A percentile compares a stretch with the other conserved stretches of the same genome.
Conservation (phyloP, 192 early-diverging fungal species). For the Glomus cerebriforme region DNA sequence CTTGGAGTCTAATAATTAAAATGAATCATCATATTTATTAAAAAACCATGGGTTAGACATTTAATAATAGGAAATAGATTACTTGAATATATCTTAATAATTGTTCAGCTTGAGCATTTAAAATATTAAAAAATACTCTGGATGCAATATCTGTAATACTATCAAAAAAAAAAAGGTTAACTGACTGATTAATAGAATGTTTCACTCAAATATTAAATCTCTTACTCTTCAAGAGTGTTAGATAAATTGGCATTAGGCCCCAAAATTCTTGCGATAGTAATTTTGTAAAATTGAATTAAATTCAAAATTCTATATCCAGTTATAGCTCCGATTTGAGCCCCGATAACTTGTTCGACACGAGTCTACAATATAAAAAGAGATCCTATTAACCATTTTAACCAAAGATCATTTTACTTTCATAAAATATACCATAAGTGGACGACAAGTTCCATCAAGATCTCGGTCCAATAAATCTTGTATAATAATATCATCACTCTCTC, state of each 20-base stretch:
- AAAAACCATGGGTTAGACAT: too few species aligned
- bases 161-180: not conserved
- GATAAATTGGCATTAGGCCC: constrained; percentile 54
- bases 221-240: constrained; percentile 56
- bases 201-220: constrained; percentile 26
- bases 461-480: constrained; percentile 61
- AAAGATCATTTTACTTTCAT: not conserved
- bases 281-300: constrained; percentile 75
- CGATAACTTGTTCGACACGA: constrained; percentile 77
- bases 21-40: not conserved
- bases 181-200: not conserved
- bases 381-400: not conserved
- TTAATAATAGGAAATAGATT: too few species aligned
- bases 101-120: constrained; percentile 53
- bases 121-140: constrained; percentile 57
- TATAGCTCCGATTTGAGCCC: constrained; percentile 64
- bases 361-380: constrained; percentile 42
- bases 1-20: constrained; percentile 48
- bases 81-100: constrained; percentile 53
- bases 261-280: constrained; percentile 65
- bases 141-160: constrained; percentile 59
- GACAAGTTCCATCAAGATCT: constrained; percentile 70
- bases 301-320: constrained; percentile 69
- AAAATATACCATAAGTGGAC: constrained; percentile 67
- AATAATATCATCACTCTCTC: constrained; percentile 47